phyloP scores from a whole-genome alignment of 2,329 filamentous ascomycete species.

The Ilyonectria destructans region DNA sequence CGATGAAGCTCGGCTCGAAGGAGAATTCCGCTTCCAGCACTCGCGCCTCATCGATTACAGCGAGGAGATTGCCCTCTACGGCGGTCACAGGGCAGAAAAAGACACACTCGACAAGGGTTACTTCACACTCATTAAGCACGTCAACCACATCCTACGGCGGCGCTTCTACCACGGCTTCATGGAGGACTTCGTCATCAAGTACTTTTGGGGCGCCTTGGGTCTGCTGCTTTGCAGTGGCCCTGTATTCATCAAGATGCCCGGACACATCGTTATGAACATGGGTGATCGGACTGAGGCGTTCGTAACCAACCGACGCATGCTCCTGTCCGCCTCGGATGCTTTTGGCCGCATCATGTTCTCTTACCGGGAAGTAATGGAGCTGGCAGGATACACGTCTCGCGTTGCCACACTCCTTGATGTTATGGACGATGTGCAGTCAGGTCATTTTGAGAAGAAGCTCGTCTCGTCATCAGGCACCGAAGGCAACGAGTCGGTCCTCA shows the following conservation, averaged over 20 bases:
- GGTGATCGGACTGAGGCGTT: constrained; percentile 84
- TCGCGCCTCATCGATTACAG: constrained; percentile 95
- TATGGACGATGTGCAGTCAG: constrained; percentile 92
- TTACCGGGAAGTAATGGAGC: constrained; percentile 96
- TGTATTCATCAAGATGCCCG: constrained; percentile 94
- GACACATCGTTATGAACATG: constrained; percentile 76
- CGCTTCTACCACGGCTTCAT: constrained; percentile 98
- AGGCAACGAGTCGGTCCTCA: constrained; percentile 86
- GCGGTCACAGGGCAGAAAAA: constrained; percentile 94
- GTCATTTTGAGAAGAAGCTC: constrained; percentile 96
- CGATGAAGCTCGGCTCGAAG: constrained; percentile 93
- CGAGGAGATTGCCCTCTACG: constrained; percentile 94
- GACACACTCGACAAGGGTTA: constrained; percentile 98
- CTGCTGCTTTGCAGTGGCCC: constrained; percentile 94
- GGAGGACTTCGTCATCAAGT: constrained; percentile 99
- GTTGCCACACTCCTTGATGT: constrained; percentile 92
- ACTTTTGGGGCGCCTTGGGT: constrained; percentile 97
- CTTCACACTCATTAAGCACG: constrained; percentile 98
- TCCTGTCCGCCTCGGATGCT: constrained; percentile 94
- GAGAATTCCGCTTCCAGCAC: constrained; percentile 97
- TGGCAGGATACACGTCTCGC: constrained; percentile 94
- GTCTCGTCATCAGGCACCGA: constrained; percentile 90
- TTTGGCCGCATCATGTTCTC: constrained; percentile 98
- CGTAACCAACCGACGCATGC: constrained; percentile 92
- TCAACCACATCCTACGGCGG: constrained; percentile 92